Percentiles rank a stretch among this genome's conserved stretches.
Conservation (phyloP, 805 yeast genomes). For the Kurtzmaniella cleridarum region DNA sequence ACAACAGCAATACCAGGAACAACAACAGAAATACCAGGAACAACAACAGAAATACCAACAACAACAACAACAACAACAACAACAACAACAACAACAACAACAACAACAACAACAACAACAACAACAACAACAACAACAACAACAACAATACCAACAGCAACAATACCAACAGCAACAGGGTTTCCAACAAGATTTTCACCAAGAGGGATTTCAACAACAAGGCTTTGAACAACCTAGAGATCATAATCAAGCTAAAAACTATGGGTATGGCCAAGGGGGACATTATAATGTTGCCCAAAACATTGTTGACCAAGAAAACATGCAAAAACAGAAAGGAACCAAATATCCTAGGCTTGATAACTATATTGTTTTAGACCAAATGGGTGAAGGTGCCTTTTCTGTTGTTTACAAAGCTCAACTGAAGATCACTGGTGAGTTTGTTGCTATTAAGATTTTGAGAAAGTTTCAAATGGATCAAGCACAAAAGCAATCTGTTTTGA, state of each 20-base stretch:
- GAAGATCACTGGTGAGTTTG: constrained; percentile 29
- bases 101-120: background rate
- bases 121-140: background rate
- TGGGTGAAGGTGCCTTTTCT: constrained; percentile 85
- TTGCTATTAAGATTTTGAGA: constrained; percentile 58
- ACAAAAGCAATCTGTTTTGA: constrained; percentile 64
- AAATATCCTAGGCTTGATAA: constrained; percentile 34
- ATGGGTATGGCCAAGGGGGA: constrained; percentile 7
- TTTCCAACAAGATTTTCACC: background rate
- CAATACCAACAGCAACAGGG: background rate
- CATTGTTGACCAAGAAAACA: constrained; percentile 31
- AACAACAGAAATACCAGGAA: background rate
- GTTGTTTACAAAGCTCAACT: constrained; percentile 61
- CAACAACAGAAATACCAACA: constrained; percentile 1
- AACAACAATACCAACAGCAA: constrained; percentile 1
- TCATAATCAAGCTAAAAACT: background rate
- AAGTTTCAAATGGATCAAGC: constrained; percentile 60
- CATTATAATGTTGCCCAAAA: constrained; percentile 25
- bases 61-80: constrained; percentile 2
- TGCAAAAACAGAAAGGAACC: constrained; percentile 15
- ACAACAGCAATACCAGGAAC: background rate
- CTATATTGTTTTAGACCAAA: constrained; percentile 42
- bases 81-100: background rate
- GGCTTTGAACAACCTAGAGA: background rate
- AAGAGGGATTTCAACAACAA: background rate